A percentile compares a stretch with the other conserved stretches of the same genome.
Evolutionary conservation across 208 protist species (phyloP).

Genomic region (Leishmania aethiopica): DNA sequence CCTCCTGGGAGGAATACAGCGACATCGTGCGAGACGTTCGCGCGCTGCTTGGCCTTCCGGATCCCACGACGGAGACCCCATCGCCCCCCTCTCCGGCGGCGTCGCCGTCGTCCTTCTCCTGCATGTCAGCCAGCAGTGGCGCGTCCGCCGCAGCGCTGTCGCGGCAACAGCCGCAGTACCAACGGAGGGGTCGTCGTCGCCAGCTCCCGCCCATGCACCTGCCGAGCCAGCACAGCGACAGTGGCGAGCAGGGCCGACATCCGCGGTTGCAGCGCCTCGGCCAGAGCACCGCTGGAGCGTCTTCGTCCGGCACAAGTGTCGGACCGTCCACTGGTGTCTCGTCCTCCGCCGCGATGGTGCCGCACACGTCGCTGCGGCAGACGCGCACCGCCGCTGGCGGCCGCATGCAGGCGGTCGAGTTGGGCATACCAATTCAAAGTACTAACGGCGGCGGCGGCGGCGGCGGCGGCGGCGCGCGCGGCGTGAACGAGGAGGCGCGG

Average conservation of each 20-base stretch:
- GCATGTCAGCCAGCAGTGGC: conserved; percentile 2
- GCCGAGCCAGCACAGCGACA: conserved; percentile 4
- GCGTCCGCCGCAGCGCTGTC: background rate
- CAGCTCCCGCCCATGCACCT: conserved; percentile 22
- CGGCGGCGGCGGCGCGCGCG: background rate
- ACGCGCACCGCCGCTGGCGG: background rate
- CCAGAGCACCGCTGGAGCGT: background rate
- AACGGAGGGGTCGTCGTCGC: background rate
- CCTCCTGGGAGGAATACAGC: conserved; percentile 46
- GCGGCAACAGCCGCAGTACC: background rate
- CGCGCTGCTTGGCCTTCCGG: conserved; percentile 8
- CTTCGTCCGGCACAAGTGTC: background rate
- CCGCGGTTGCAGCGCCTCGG: background rate
- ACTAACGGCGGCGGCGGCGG: background rate
- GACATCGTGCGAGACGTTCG: conserved; percentile 29
- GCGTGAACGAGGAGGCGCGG: background rate
- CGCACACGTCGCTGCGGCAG: conserved; percentile 15
- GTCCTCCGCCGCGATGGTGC: background rate
- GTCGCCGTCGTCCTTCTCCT: background rate
- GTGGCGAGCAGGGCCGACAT: background rate
- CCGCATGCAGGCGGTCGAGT: conserved; percentile 7
- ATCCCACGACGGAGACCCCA: background rate
- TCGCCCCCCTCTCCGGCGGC: background rate
- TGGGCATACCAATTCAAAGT: conserved; percentile 11
- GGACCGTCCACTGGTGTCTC: background rate